Base-by-base conservation (phyloP, 2,329 filamentous ascomycete genomes). In the Escovopsis sp. region DNA sequence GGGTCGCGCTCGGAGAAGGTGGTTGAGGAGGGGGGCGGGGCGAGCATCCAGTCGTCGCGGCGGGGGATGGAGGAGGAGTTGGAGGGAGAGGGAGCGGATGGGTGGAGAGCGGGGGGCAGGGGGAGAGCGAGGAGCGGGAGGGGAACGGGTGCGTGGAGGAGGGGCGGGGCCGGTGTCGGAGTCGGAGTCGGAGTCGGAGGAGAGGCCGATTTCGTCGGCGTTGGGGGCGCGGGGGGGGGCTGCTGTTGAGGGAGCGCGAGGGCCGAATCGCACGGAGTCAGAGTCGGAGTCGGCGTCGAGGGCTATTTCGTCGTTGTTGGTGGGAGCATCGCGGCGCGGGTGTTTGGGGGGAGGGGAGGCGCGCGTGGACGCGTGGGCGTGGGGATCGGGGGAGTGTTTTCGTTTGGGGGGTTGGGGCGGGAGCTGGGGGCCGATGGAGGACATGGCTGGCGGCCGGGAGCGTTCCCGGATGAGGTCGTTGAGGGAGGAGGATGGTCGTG, bases 1-100 rank as follows among this genome's bases (percentile, higher is more conserved):
- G 88, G 84, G 56, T 94, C 87, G 45, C 61, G 81, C 62, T 54
- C 81, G 60, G 43, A 70, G 45, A 71, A 51, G 60, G 61, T 63
- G 50, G 63, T 51, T 58, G 65, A 49, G 16, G 64, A 56, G 2
- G 65, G 61, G 0, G 81, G 81, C 2, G 80, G 80, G 2, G 73
- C 70, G 32, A 85, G 65, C 81, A 87, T 87, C 81, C 81, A 87
- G 48, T 84, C 78, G 61, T 93, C 87, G 47, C 88, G 77, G 52
- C 79, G 70, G 5, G 68, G 65, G 33, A 70, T 66, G 14, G 53
- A 42, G 47, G 52, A 49, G 7, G 65, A 55, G 8, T 62, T 59
- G 2, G 74, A 70, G 4, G 73, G 68, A 13, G 72, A 62, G 11
- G 74, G 74, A 1, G 73, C 73, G 53, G 71, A 79, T 56, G 57